Percentiles rank a stretch among this genome's conserved stretches.
Evolutionary conservation across 2,329 filamentous ascomycete genomes (phyloP).

Genomic region (Ilyonectria mors-panacis): DNA sequence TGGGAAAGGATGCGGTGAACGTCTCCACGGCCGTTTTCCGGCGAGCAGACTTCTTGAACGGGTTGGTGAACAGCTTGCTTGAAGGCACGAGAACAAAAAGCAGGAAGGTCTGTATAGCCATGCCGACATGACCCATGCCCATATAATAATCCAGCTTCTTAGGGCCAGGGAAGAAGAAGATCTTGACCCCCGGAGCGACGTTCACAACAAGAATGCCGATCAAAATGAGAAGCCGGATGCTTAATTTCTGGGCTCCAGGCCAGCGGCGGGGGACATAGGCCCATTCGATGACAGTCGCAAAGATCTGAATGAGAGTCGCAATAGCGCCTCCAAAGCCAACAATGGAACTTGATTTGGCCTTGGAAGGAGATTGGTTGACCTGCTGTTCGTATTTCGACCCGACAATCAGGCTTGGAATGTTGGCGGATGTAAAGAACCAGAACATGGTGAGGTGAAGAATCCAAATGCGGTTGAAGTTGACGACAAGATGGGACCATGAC

Average conservation of each 20-base stretch:
- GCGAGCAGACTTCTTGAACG: constrained; percentile 91
- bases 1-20: constrained; percentile 95
- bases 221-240: constrained; percentile 89
- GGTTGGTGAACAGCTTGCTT: constrained; percentile 94
- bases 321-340: constrained; percentile 91
- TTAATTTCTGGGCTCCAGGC: constrained; percentile 97
- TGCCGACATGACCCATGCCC: constrained; percentile 93
- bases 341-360: constrained; percentile 83
- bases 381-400: constrained; percentile 84
- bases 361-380: constrained; percentile 80
- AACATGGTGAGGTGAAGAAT: constrained; percentile 94
- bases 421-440: constrained; percentile 97
- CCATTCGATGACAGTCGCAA: constrained; percentile 93
- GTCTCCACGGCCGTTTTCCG: constrained; percentile 98
- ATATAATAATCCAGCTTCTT: constrained; percentile 74
- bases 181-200: constrained; percentile 85
- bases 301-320: constrained; percentile 86
- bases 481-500: constrained; percentile 96
- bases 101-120: constrained; percentile 86
- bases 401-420: constrained; percentile 89
- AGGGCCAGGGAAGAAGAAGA: constrained; percentile 74
- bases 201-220: constrained; percentile 86
- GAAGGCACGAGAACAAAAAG: constrained; percentile 98
- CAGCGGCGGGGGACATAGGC: constrained; percentile 92
- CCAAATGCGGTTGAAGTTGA: constrained; percentile 99